Base-by-base conservation (phyloP, 306 rosid species). In the Begonia peltatifolia region DNA sequence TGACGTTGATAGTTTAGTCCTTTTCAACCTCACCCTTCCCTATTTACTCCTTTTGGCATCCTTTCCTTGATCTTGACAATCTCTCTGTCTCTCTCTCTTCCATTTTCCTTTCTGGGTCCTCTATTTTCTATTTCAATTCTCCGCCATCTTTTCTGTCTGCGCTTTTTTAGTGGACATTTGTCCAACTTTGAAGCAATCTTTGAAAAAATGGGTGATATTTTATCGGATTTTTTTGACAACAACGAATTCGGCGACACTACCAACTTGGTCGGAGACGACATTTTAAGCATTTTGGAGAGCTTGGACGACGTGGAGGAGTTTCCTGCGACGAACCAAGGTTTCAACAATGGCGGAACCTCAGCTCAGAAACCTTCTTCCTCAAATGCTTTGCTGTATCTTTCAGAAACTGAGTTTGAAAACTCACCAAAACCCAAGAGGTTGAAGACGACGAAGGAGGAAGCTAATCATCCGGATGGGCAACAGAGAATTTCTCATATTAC, bases 231-330 rank as follows among this genome's bases (percentile, higher is more conserved):
- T 12, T 61, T 44, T 52, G 58, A 52, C 54, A 52, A 44, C 53
- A 23, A 52, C 38, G 12, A 61, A 61, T 52, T 52, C 53, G 66
- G 46, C 58, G 64, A 60, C 56, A 42, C 46, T 17, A 46, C 64
- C 22, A 41, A 41, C 10, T 38, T 60, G 3, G 48, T 41, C 14
- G 50, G 64, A 17, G 50, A 83, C 30, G 94, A 92, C 54, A 82
- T 92, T 50, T 82, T 79, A 10, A 72, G 87, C 52, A 78, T 83
- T 41, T 70, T 90, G 57, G 96, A 90, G 52, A 75, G 83, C 58
- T 69, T 92, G 2, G 93, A 83, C 46, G 74, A 67, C 41, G 76
- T 74, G 51, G 53, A 76, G 13, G 75, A 74, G 42, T 76, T 82
- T 52, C 74, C 84, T 35, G 59, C 47, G 6, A 17, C 53, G 8